phyloP scores from a whole-genome alignment of 164 flowering plant species.

The Amborella trichopoda region DNA sequence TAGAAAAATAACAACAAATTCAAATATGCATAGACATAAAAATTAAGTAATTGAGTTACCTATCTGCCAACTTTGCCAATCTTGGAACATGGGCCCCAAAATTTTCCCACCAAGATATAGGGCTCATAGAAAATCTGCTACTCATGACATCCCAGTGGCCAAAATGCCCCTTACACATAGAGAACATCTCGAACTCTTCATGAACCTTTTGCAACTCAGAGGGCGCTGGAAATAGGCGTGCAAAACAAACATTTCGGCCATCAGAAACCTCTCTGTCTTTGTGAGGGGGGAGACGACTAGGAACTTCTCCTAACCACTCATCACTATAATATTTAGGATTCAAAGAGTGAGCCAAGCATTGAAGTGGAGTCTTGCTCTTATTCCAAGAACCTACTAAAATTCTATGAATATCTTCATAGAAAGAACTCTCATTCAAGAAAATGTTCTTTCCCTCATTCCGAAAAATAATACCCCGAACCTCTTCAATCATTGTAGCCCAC shows the following conservation, averaged over 20 bases:
- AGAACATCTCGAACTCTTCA: neutral
- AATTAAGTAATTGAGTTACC: no score
- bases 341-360: neutral
- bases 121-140: neutral
- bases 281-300: neutral
- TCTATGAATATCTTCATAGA: neutral
- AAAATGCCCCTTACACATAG: neutral
- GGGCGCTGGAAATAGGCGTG: neutral
- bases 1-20: no score
- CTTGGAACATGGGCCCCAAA: neutral
- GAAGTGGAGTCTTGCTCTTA: neutral
- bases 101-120: neutral
- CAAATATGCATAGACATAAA: no score
- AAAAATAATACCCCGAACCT: neutral
- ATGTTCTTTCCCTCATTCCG: neutral
- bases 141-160: neutral
- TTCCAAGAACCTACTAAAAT: neutral
- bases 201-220: neutral
- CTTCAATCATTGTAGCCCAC: constrained; percentile 1
- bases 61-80: no score
- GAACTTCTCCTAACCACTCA: neutral
- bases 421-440: neutral
- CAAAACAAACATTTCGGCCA: neutral
- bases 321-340: neutral
- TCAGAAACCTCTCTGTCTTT: neutral